Base-by-base conservation (phyloP, 345 rosid genomes). In the Iberis pinnata region DNA sequence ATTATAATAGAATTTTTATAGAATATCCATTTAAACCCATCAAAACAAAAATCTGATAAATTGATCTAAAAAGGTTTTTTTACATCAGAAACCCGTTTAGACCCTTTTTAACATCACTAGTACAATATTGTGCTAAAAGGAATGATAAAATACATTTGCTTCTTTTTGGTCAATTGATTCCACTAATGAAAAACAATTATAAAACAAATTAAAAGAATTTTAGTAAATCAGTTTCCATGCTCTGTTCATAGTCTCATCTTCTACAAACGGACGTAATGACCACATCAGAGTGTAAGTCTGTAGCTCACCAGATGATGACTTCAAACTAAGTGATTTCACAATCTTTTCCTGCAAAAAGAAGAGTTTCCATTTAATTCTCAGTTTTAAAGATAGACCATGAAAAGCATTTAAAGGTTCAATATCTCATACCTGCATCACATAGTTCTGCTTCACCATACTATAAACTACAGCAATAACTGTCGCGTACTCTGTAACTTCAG, bases 371-470 rank as follows among this genome's bases (percentile, higher is more conserved):
- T 29, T 29, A n/a, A n/a, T n/a, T n/a, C n/a, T n/a, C n/a, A n/a
- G n/a, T n/a, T n/a, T n/a, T n/a, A n/a, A n/a, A n/a, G n/a, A n/a
- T n/a, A n/a, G n/a, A n/a, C n/a, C n/a, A n/a, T n/a, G n/a, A n/a
- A n/a, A n/a, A n/a, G n/a, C n/a, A n/a, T n/a, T 9, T 29, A 47
- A 20, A 5, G 5, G 18, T 41, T 46, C 38, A 36, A 12, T 3
- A 37, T 31, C 25, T 12, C 19, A 12, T 56, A 79, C 96, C 95
- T 87, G 98, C 98, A 87, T 87, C 12, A 2, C 56, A 37, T 63
- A 71, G 71, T 90, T 87, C 45, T 82, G 82, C 67, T 86, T 90
- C 61, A 80, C 61, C 92, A 87, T 87, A 29, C 72, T 76, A 58
- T 77, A 87, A 64, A 90, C 66, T 33, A 79, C 60, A 9, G 73